Evolutionary conservation across 192 early-diverging fungal genomes (phyloP).

Genomic region (Linnemannia hyalina): DNA sequence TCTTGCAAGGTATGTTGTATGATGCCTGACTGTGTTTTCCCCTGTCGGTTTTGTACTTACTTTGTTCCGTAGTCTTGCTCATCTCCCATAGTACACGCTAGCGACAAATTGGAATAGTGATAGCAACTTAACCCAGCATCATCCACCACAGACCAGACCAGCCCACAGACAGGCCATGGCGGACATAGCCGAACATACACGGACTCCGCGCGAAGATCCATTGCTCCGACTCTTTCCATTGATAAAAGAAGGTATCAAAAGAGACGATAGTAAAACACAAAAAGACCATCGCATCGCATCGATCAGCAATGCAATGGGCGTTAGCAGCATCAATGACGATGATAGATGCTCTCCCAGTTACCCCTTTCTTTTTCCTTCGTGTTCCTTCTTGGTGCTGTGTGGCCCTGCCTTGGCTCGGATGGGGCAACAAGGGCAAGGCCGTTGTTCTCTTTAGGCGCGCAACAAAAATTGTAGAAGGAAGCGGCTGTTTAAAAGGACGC

Average conservation of each 20-base stretch:
- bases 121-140: background rate
- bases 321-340: background rate
- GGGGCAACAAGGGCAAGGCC: background rate
- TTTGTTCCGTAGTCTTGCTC: background rate
- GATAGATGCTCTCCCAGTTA: background rate
- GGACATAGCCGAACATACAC: background rate
- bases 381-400: background rate
- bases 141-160: background rate
- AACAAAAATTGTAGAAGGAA: background rate
- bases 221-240: background rate
- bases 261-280: background rate
- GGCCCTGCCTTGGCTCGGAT: background rate
- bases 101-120: background rate
- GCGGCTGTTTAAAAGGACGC: constrained; percentile 5
- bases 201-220: background rate
- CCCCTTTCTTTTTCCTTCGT: background rate
- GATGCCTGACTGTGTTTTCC: background rate
- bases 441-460: background rate
- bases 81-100: background rate
- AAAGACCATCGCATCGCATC: background rate
- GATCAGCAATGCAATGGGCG: background rate
- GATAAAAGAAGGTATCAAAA: background rate
- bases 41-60: background rate
- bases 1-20: background rate
- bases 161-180: background rate